These are phyloP conservation scores for Fraxinus sp. DNA, from an alignment of 305 asterid genomes.

Conservation along the genomic window DNA sequence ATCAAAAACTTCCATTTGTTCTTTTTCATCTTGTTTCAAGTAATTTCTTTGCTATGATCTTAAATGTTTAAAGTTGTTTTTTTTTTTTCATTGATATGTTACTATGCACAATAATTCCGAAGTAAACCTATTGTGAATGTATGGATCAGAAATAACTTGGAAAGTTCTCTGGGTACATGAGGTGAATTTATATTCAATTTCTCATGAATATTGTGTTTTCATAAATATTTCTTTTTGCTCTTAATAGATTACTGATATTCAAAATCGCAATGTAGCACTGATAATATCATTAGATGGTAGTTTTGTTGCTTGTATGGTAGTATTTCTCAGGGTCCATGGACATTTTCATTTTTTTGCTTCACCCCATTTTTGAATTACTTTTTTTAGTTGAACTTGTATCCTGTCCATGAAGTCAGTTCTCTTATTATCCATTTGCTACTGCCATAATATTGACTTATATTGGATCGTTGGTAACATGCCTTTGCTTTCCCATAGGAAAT, in stretches of 20 bases:
- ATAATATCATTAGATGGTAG: constrained; percentile 8
- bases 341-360: constrained; percentile 3
- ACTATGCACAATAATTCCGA: not conserved
- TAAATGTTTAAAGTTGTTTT: not conserved
- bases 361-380: constrained; percentile 6
- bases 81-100: not conserved
- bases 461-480: not conserved
- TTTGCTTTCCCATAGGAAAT: not conserved
- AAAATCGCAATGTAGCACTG: not conserved
- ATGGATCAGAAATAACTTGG: constrained; percentile 7
- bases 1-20: not conserved
- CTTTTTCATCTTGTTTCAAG: not conserved
- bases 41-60: not conserved
- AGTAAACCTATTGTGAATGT: constrained; percentile 7
- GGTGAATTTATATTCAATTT: not conserved
- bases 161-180: constrained; percentile 10
- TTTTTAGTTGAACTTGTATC: constrained; percentile 1
- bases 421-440: constrained; percentile 1
- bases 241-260: not conserved
- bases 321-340: constrained; percentile 17
- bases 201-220: not conserved
- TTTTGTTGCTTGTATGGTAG: not conserved
- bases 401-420: not conserved
- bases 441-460: constrained; percentile 1
- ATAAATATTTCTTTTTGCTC: not conserved